Evolutionary conservation across 1,139 yeast genomes (phyloP).

Genomic region (Groenewaldozyma auringiensis): DNA sequence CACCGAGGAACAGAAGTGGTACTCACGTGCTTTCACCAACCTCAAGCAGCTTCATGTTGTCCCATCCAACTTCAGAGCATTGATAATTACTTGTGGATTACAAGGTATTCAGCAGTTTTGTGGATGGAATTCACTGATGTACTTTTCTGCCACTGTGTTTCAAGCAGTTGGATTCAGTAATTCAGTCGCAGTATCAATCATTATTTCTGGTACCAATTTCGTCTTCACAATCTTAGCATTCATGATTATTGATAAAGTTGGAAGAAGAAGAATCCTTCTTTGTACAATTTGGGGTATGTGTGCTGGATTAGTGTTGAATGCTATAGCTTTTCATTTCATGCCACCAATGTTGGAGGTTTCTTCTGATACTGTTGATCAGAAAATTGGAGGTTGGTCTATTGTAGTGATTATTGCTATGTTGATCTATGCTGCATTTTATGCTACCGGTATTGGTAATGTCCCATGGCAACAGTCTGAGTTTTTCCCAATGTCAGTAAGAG

Average conservation of each 20-base stretch:
- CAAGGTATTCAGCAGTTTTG: constrained; percentile 95
- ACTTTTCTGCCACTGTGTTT: constrained; percentile 84
- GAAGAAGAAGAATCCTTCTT: constrained; percentile 71
- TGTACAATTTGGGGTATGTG: constrained; percentile 79
- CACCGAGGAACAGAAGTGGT: constrained; percentile 7
- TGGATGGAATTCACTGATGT: constrained; percentile 92
- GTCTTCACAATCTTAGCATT: constrained; percentile 78
- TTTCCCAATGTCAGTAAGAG: constrained; percentile 88
- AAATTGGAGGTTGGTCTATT: constrained; percentile 71
- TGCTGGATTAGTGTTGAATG: constrained; percentile 63
- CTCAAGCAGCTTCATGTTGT: constrained; percentile 60
- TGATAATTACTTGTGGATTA: constrained; percentile 80
- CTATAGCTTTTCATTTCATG: constrained; percentile 83
- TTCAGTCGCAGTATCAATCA: constrained; percentile 84
- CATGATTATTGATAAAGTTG: constrained; percentile 74
- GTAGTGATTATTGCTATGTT: constrained; percentile 82
- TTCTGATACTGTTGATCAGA: constrained; percentile 37
- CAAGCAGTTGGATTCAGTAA: constrained; percentile 79
- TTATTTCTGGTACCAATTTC: constrained; percentile 88
- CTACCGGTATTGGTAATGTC: constrained; percentile 90
- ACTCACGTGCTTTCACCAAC: constrained; percentile 17
- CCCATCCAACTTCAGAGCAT: constrained; percentile 84
- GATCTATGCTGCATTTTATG: constrained; percentile 77
- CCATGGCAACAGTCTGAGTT: constrained; percentile 98
- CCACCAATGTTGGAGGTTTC: constrained; percentile 39